These are phyloP conservation scores for Coprinopsis cinerea DNA, from an alignment of 768 basidiomycete species.

Conservation along the genomic window DNA sequence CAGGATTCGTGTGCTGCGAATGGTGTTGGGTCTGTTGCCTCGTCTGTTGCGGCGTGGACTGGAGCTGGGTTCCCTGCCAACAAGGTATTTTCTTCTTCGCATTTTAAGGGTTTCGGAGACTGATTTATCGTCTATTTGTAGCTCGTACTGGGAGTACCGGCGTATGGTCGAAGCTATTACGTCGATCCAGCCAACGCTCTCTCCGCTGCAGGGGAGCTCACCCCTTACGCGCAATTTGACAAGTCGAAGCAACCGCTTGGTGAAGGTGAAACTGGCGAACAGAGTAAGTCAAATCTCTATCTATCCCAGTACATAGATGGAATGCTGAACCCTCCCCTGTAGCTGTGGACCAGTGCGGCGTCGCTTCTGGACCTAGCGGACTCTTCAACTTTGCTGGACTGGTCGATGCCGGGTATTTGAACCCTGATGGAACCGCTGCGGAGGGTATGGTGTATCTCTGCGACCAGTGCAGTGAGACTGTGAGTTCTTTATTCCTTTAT, in stretches of 20 bases:
- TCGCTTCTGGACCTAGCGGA: conserved; percentile 29
- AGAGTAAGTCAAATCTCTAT: conserved; percentile 14
- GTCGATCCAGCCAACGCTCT: conserved; percentile 36
- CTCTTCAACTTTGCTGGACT: conserved; percentile 52
- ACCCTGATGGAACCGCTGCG: conserved; percentile 26
- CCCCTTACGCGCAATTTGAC: conserved; percentile 32
- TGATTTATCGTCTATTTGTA: conserved; percentile 12
- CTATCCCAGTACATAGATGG: neutral
- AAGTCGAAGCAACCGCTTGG: conserved; percentile 38
- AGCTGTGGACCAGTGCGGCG: conserved; percentile 40
- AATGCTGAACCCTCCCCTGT: neutral
- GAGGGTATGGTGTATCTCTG: conserved; percentile 41
- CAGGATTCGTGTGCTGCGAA: conserved; percentile 60
- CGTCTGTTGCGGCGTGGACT: conserved; percentile 69
- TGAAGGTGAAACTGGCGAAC: conserved; percentile 37
- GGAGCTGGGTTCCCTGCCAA: conserved; percentile 62
- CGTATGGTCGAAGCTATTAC: conserved; percentile 71
- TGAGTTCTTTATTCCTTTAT: conserved; percentile 26
- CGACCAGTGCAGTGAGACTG: conserved; percentile 65
- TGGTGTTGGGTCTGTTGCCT: conserved; percentile 57
- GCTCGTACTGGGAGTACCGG: conserved; percentile 74
- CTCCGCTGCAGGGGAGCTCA: conserved; percentile 17
- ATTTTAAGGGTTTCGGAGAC: neutral
- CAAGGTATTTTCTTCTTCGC: conserved; percentile 19
- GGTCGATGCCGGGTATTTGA: conserved; percentile 45